These are phyloP conservation scores for Eucalyptus marginata DNA, from an alignment of 345 rosid species.

Conservation along the genomic window DNA sequence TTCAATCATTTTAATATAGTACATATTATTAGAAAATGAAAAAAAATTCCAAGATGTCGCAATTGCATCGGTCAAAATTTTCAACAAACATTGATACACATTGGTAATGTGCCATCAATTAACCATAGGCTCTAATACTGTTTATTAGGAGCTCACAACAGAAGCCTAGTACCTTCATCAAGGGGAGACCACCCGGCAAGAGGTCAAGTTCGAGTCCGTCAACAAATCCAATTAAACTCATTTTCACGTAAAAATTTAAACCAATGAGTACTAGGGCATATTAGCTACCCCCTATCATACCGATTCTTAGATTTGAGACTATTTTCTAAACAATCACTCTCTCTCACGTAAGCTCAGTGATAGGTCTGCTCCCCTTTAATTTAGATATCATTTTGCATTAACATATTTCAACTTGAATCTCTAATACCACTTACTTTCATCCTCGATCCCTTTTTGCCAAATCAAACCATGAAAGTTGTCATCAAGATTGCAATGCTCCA, in stretches of 20 bases:
- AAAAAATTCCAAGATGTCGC: neutral
- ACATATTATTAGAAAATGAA: neutral
- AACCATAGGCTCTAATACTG: neutral
- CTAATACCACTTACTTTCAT: neutral
- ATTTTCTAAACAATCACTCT: neutral
- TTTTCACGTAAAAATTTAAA: neutral
- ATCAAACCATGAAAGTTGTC: neutral
- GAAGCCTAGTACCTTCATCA: neutral
- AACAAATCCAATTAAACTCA: neutral
- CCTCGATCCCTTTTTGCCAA: neutral
- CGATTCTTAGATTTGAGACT: neutral
- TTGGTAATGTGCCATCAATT: neutral
- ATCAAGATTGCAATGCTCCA: neutral
- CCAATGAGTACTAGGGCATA: neutral
- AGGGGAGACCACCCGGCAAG: neutral
- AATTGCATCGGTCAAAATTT: neutral
- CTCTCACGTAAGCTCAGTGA: neutral
- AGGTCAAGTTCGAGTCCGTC: neutral
- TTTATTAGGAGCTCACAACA: neutral
- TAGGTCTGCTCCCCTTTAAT: neutral
- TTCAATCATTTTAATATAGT: neutral
- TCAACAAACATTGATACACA: neutral
- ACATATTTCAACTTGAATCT: neutral
- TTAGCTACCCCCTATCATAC: neutral
- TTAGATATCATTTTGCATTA: neutral